These are phyloP conservation scores for Austroboletus niveus DNA, from an alignment of 1,284 basidiomycete species.

Conservation along the genomic window DNA sequence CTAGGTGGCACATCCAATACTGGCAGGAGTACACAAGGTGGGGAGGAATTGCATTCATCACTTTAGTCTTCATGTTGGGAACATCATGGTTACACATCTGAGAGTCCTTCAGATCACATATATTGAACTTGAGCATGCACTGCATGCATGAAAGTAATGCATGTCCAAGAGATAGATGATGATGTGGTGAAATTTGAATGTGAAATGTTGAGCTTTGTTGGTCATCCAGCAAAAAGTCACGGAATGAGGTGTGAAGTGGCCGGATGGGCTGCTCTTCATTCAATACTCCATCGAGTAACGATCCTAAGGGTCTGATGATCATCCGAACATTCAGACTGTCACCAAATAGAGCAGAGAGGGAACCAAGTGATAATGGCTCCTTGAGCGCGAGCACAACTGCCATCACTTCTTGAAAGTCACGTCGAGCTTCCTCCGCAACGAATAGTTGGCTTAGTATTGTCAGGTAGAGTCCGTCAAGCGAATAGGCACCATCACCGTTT, in stretches of 20 bases:
- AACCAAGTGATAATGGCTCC: slow-evolving; percentile 1
- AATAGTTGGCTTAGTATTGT: not conserved
- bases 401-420: not conserved
- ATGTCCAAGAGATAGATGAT: not conserved
- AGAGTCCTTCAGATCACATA: slow-evolving; percentile 6
- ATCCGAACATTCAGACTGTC: not conserved
- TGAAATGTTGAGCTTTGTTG: not conserved
- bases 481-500: not conserved
- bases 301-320: slow-evolving; percentile 4
- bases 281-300: not conserved
- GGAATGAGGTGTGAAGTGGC: slow-evolving; percentile 1
- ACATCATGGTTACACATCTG: not conserved
- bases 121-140: slow-evolving; percentile 6
- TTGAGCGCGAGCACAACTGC: slow-evolving; percentile 2
- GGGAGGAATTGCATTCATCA: slow-evolving; percentile 1
- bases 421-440: not conserved
- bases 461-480: not conserved
- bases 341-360: not conserved
- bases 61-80: not conserved
- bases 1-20: slow-evolving; percentile 10
- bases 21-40: slow-evolving; percentile 7
- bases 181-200: not conserved
- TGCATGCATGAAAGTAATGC: slow-evolving; percentile 5
- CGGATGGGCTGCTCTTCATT: not conserved
- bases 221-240: slow-evolving; percentile 6